Conservation (phyloP, 495 filamentous ascomycete genomes). For the Cercophora scortea region DNA sequence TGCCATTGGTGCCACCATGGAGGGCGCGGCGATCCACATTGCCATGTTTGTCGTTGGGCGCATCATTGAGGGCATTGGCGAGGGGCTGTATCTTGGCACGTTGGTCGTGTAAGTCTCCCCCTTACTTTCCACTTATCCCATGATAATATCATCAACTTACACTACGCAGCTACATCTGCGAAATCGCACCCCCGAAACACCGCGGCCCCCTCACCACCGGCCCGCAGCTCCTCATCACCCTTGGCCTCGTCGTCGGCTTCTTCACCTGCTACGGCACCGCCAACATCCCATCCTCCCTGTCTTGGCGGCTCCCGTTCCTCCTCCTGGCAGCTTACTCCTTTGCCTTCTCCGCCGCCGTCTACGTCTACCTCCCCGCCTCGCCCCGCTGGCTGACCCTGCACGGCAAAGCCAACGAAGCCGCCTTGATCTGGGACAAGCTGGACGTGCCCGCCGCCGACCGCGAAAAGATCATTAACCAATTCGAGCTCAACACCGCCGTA, state of each 20-base stretch:
- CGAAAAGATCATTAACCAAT: constrained; percentile 19
- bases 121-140: not conserved
- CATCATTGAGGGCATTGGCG: constrained; percentile 48
- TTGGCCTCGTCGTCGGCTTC: constrained; percentile 49
- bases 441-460: constrained; percentile 17
- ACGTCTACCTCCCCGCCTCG: constrained; percentile 30
- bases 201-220: constrained; percentile 49
- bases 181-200: constrained; percentile 49
- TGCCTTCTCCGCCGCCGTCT: constrained; percentile 24
- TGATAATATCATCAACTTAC: not conserved
- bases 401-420: constrained; percentile 19
- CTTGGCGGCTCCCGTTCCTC: constrained; percentile 52
- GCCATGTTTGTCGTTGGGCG: constrained; percentile 53
- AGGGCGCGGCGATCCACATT: constrained; percentile 39
- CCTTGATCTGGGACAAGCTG: constrained; percentile 13
- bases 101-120: constrained; percentile 45
- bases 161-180: constrained; percentile 28
- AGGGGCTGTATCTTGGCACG: constrained; percentile 49
- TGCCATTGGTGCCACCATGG: constrained; percentile 44
- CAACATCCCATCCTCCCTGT: constrained; percentile 42
- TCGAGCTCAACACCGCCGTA: not conserved
- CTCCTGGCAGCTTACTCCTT: constrained; percentile 36
- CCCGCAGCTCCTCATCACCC: constrained; percentile 48
- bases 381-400: constrained; percentile 35
- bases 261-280: constrained; percentile 56